phyloP scores from a whole-genome alignment of 306 rosid species.

The Inga leiocalycina region DNA sequence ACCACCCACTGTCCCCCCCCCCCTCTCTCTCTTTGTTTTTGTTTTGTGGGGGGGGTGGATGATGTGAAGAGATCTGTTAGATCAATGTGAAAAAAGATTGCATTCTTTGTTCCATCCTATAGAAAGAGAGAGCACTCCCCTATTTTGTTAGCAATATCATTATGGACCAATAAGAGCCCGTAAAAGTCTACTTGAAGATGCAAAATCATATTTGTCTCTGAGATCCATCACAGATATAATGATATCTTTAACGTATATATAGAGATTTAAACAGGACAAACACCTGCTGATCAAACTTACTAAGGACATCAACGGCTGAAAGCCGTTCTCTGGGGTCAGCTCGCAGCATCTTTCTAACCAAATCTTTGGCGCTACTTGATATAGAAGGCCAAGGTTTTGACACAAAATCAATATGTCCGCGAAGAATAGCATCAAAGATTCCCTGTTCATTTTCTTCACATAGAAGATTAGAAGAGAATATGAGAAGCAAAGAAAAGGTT shows the following conservation, averaged over 20 bases:
- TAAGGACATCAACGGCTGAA: slow-evolving; percentile 73
- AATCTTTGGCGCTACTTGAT: slow-evolving; percentile 88
- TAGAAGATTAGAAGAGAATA: slow-evolving; percentile 31
- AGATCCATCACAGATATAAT: neutral
- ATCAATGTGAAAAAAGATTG: no score
- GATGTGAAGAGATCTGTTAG: no score
- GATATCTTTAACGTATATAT: neutral
- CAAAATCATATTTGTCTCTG: slow-evolving; percentile 6
- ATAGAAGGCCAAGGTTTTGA: slow-evolving; percentile 97
- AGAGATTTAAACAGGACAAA: neutral
- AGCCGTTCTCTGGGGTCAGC: slow-evolving; percentile 80
- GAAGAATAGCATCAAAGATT: slow-evolving; percentile 88
- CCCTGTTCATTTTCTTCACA: slow-evolving; percentile 86
- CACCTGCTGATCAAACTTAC: slow-evolving; percentile 54
- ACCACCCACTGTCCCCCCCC: no score
- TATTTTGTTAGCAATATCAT: slow-evolving; percentile 11
- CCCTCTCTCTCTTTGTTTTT: no score
- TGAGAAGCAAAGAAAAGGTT: slow-evolving; percentile 25
- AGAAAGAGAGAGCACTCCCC: neutral
- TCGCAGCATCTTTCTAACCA: slow-evolving; percentile 80
- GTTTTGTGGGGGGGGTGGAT: no score
- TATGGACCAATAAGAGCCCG: slow-evolving; percentile 11
- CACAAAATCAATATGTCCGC: slow-evolving; percentile 79
- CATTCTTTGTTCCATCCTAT: no score
- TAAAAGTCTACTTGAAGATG: neutral